phyloP scores from a whole-genome alignment of 352 stramenopile genomes.

The Pilasporangium apinafurcum region DNA sequence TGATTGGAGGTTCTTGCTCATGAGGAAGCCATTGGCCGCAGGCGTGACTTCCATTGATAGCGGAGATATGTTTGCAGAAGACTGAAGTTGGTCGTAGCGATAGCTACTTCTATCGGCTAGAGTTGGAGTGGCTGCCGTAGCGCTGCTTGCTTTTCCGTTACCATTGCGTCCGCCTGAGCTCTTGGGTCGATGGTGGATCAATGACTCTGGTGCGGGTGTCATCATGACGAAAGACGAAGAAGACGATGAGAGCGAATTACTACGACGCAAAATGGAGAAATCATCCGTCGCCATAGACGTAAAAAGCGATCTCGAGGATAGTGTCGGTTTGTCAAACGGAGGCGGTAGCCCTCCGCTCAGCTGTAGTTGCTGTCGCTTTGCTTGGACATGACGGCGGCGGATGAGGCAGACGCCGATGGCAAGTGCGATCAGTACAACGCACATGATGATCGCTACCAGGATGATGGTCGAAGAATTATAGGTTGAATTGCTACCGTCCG shows the following conservation, averaged over 20 bases:
- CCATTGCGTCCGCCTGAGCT: background rate
- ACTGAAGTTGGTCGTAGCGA: too few species aligned
- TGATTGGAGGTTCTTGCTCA: slow-evolving; percentile 21
- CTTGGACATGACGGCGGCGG: background rate
- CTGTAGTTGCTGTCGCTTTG: background rate
- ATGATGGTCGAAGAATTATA: too few species aligned
- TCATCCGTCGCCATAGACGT: slow-evolving; percentile 1
- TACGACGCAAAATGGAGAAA: background rate
- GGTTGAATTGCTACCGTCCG: too few species aligned
- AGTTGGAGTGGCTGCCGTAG: background rate
- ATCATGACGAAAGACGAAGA: slow-evolving; percentile 4
- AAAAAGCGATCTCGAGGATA: slow-evolving; percentile 1
- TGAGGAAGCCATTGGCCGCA: slow-evolving; percentile 4
- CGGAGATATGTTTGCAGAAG: too few species aligned
- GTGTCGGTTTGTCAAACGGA: slow-evolving; percentile 6
- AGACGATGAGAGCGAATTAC: background rate
- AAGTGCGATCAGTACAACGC: slow-evolving; percentile 1
- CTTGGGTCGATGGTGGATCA: background rate
- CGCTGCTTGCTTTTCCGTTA: background rate
- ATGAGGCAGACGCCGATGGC: slow-evolving; percentile 5
- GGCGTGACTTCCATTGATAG: background rate
- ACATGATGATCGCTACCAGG: too few species aligned
- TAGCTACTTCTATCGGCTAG: too few species aligned
- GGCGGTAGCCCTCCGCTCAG: too few species aligned
- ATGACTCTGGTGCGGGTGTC: slow-evolving; percentile 1